phyloP scores from a whole-genome alignment of 1,284 basidiomycete species.

The Peniophora sp. region DNA sequence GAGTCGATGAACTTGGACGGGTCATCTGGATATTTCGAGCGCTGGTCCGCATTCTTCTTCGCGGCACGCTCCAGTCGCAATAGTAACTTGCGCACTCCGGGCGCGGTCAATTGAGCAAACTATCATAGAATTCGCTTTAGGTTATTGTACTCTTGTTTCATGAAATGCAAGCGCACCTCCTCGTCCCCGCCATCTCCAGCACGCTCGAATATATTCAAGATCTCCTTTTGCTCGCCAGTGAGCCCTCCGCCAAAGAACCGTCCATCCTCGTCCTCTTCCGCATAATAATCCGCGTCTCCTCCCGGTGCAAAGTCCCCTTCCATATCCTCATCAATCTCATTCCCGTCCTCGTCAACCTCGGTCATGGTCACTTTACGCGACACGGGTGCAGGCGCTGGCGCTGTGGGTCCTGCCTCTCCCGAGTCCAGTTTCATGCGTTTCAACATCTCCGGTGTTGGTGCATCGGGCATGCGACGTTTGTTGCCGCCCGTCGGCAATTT shows the following conservation, averaged over 20 bases:
- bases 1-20: slow-evolving; percentile 99
- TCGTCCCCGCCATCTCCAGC: slow-evolving; percentile 56
- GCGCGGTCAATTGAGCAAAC: slow-evolving; percentile 62
- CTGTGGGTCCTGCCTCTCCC: slow-evolving; percentile 6
- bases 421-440: slow-evolving; percentile 65
- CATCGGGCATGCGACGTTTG: slow-evolving; percentile 80
- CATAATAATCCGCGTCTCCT: slow-evolving; percentile 83
- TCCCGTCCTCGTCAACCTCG: slow-evolving; percentile 43
- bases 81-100: slow-evolving; percentile 68
- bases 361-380: slow-evolving; percentile 37
- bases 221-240: slow-evolving; percentile 84
- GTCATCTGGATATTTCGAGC: slow-evolving; percentile 86
- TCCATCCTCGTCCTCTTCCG: slow-evolving; percentile 87
- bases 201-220: slow-evolving; percentile 83
- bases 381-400: slow-evolving; percentile 2
- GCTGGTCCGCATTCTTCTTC: slow-evolving; percentile 91
- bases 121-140: slow-evolving; percentile 26
- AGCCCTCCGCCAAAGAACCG: slow-evolving; percentile 91
- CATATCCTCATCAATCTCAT: slow-evolving; percentile 31
- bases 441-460: slow-evolving; percentile 73
- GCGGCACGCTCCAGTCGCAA: slow-evolving; percentile 82
- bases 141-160: slow-evolving; percentile 9
- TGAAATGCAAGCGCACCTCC: slow-evolving; percentile 38
- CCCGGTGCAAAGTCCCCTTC: slow-evolving; percentile 61
- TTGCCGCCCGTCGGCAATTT: slow-evolving; percentile 55